A percentile compares a stretch with the other conserved stretches of the same genome.
phyloP scores from a whole-genome alignment of 192 early-diverging fungal species.

The Gryganskiella cystojenkinii region DNA sequence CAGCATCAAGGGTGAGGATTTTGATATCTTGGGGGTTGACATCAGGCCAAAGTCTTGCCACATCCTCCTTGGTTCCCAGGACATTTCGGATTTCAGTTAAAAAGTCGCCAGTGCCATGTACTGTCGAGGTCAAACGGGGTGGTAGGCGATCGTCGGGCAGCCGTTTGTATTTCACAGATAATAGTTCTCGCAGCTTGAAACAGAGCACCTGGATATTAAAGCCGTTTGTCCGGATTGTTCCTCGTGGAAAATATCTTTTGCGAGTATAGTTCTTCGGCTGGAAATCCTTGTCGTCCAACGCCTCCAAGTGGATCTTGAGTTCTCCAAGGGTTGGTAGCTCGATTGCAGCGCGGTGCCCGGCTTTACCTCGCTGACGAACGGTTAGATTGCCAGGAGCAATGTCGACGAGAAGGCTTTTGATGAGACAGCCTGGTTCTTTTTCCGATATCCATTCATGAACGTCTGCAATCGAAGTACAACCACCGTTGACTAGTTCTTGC shows the following conservation, averaged over 20 bases:
- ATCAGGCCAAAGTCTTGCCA: not conserved
- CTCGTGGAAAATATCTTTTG: constrained; percentile 2
- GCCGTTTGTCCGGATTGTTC: not conserved
- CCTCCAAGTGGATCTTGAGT: not conserved
- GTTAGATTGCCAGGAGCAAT: constrained; percentile 2
- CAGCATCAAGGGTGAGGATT: not conserved
- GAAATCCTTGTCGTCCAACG: not conserved
- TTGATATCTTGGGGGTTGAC: not conserved
- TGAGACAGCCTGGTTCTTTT: constrained; percentile 3
- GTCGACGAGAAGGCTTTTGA: constrained; percentile 13
- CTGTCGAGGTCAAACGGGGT: constrained; percentile 1
- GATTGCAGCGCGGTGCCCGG: constrained; percentile 3
- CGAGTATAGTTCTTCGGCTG: not conserved
- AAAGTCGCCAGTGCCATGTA: not conserved
- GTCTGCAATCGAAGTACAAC: constrained; percentile 7
- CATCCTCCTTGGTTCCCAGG: constrained; percentile 1
- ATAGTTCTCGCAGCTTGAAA: constrained; percentile 5
- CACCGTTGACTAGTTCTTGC: constrained; percentile 11
- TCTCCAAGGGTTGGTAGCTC: not conserved
- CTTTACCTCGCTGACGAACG: constrained; percentile 12
- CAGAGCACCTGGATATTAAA: not conserved
- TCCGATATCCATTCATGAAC: not conserved
- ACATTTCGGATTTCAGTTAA: constrained; percentile 3
- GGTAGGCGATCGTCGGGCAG: constrained; percentile 1
- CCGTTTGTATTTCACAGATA: not conserved